phyloP scores from a whole-genome alignment of 73 alveolate genomes.

The Urostyla sp. region DNA sequence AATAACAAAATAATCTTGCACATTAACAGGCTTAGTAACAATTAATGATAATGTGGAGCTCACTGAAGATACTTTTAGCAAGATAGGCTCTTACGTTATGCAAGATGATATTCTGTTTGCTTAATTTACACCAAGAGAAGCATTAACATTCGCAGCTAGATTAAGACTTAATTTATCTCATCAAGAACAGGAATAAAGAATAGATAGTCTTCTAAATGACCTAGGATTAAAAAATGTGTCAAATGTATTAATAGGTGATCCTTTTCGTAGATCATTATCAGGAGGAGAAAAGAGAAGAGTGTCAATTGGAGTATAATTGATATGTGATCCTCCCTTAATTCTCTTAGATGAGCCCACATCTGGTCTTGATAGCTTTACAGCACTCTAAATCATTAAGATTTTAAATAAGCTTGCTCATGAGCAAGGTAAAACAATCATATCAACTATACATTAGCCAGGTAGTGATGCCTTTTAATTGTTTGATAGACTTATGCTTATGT shows the following conservation, averaged over 20 bases:
- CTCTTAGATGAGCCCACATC: conserved; percentile 69
- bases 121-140: conserved; percentile 62
- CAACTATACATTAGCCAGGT: conserved; percentile 76
- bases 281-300: conserved; percentile 68
- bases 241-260: conserved; percentile 13
- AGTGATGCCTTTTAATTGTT: conserved; percentile 46
- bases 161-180: conserved; percentile 4
- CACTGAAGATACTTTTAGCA: conserved; percentile 25
- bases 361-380: conserved; percentile 60
- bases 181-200: conserved; percentile 31
- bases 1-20: conserved; percentile 15
- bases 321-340: conserved; percentile 49
- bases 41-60: conserved; percentile 14
- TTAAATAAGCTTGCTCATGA: conserved; percentile 29
- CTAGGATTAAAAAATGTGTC: conserved; percentile 30
- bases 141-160: conserved; percentile 67
- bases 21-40: conserved; percentile 14
- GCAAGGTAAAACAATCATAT: conserved; percentile 56
- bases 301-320: conserved; percentile 54
- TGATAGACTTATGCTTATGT: conserved; percentile 39
- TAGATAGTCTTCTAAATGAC: conserved; percentile 28
- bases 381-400: conserved; percentile 46
- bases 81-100: conserved; percentile 61
- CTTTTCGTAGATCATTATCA: too few relatives aligned
- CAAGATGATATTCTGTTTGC: conserved; percentile 74